Evolutionary conservation across 2,329 filamentous ascomycete species (phyloP).

Genomic region (Penicillium hesseltinei): DNA sequence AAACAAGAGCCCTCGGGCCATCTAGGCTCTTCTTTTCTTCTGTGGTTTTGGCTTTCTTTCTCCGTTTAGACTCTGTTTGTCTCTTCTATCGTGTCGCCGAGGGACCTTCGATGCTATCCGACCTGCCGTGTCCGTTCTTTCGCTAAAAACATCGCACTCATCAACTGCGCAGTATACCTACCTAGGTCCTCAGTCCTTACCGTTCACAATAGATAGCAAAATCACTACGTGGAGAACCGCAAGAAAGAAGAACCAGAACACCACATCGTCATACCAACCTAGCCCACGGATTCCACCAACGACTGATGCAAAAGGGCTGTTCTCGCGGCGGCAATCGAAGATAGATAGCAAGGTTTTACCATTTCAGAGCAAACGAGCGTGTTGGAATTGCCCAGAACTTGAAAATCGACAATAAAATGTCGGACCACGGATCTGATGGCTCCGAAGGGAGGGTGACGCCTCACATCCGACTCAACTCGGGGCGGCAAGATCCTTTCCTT

Average conservation of each 20-base stretch:
- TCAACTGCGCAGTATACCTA: slow-evolving; percentile 10
- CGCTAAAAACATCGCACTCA: slow-evolving; percentile 11
- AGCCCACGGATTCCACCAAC: background rate
- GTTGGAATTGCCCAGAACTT: background rate
- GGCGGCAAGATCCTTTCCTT: slow-evolving; percentile 52
- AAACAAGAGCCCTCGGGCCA: slow-evolving; percentile 24
- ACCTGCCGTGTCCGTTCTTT: slow-evolving; percentile 28
- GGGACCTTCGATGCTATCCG: slow-evolving; percentile 57
- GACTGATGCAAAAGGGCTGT: background rate
- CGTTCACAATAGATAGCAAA: slow-evolving; percentile 1
- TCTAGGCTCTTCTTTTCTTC: slow-evolving; percentile 28
- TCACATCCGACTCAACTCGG: slow-evolving; percentile 65
- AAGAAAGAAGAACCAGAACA: background rate
- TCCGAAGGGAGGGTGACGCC: slow-evolving; percentile 40
- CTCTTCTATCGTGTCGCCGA: slow-evolving; percentile 9
- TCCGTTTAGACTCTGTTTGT: slow-evolving; percentile 15
- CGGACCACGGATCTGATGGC: slow-evolving; percentile 15
- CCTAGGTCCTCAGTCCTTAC: slow-evolving; percentile 12
- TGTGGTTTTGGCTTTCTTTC: slow-evolving; percentile 10
- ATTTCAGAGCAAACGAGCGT: background rate
- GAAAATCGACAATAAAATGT: slow-evolving; percentile 14
- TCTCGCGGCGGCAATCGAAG: background rate
- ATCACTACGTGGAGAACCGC: background rate
- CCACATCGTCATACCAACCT: background rate
- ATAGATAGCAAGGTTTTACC: background rate